These are phyloP conservation scores for Cyclostephanos tholiformis DNA, from an alignment of 108 stramenopile species.

Conservation along the genomic window DNA sequence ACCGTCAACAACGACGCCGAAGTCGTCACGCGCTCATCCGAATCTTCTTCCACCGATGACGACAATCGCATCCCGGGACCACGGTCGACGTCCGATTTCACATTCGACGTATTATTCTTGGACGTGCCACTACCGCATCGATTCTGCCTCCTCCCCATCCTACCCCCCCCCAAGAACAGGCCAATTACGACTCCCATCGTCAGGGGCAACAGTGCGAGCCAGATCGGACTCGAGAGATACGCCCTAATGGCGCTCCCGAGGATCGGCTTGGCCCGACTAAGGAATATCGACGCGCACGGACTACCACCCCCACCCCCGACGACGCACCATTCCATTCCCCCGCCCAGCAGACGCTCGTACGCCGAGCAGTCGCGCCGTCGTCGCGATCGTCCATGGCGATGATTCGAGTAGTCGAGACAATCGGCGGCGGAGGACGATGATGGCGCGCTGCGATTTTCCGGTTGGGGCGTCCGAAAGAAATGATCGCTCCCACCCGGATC, in stretches of 20 bases:
- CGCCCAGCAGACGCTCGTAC: not conserved
- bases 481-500: not conserved
- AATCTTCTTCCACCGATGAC: not conserved
- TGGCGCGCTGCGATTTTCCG: not conserved
- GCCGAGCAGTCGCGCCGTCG: slow-evolving; percentile 4
- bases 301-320: slow-evolving; percentile 1
- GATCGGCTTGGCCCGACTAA: slow-evolving; percentile 60
- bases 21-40: not conserved
- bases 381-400: not conserved
- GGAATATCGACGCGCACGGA: slow-evolving; percentile 31
- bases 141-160: not conserved
- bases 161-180: not conserved
- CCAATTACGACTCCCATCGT: slow-evolving; percentile 57
- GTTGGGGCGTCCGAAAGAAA: not conserved
- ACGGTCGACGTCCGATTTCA: not conserved
- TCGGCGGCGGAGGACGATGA: not conserved
- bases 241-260: slow-evolving; percentile 55
- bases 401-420: no score
- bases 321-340: not conserved
- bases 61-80: not conserved
- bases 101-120: not conserved
- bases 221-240: slow-evolving; percentile 57
- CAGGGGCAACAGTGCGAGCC: slow-evolving; percentile 60
- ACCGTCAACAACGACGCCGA: not conserved
- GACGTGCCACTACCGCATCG: not conserved